Percentiles rank a stretch among this genome's conserved stretches.
Conservation (phyloP, 2,329 filamentous ascomycete genomes). For the Emergomyces orientalis region DNA sequence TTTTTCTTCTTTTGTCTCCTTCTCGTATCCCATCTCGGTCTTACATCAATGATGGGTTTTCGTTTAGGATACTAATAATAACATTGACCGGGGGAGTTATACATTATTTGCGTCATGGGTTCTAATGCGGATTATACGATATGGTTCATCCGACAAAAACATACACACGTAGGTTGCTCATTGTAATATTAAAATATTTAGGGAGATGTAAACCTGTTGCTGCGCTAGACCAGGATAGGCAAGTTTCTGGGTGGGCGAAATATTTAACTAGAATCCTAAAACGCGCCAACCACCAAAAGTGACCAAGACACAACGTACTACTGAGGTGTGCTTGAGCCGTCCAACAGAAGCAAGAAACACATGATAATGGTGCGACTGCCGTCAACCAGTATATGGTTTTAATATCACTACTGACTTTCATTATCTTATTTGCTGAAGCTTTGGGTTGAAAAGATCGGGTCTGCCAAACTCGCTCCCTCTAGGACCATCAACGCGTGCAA, state of each 20-base stretch:
- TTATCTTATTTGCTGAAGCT: neutral
- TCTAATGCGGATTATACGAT: neutral
- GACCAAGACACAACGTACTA: neutral
- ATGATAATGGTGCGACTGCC: neutral
- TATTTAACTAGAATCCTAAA: neutral
- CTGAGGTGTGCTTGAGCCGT: neutral
- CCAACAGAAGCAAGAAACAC: neutral
- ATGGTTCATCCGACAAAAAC: neutral
- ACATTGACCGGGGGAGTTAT: neutral
- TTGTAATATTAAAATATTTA: neutral
- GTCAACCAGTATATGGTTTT: neutral
- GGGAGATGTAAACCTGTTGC: too few species aligned
- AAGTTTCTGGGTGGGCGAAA: neutral
- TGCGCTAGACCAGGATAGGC: neutral
- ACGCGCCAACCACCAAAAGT: neutral
- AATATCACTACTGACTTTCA: neutral
- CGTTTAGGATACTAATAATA: neutral
- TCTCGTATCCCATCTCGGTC: neutral
- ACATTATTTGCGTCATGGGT: neutral
- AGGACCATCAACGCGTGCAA: neutral
- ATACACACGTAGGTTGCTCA: too few species aligned
- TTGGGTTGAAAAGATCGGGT: neutral
- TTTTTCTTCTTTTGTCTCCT: neutral
- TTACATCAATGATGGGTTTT: neutral
- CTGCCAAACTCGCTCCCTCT: neutral